Evolutionary conservation across 805 yeast genomes (phyloP).

Genomic region (Myxozyma udenii): DNA sequence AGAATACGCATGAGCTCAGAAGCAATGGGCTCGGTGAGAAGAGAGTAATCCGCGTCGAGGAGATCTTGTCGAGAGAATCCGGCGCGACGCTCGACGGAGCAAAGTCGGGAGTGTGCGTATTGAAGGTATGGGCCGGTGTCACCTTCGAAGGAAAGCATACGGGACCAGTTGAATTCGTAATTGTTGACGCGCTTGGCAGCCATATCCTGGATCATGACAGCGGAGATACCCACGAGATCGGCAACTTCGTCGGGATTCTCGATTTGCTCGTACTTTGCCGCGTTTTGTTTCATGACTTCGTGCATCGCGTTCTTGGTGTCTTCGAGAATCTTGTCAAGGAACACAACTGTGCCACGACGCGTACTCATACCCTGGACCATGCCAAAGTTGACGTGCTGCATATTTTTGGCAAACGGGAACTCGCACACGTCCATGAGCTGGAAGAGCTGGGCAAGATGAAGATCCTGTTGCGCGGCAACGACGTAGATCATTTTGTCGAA

Average conservation of each 20-base stretch:
- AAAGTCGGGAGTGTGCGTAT: constrained; percentile 95
- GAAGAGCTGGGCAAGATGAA: constrained; percentile 90
- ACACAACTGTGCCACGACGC: constrained; percentile 97
- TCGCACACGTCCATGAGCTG: constrained; percentile 90
- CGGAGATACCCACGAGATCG: constrained; percentile 91
- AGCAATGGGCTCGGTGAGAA: constrained; percentile 71
- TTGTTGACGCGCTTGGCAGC: constrained; percentile 94
- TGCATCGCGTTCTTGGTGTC: constrained; percentile 94
- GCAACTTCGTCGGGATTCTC: constrained; percentile 93
- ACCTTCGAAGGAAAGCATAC: constrained; percentile 98
- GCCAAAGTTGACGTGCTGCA: constrained; percentile 89
- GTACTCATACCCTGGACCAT: constrained; percentile 99
- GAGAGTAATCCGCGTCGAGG: constrained; percentile 51
- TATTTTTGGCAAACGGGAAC: constrained; percentile 74
- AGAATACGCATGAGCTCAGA: constrained; percentile 67
- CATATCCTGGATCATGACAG: constrained; percentile 99
- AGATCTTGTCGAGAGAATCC: constrained; percentile 33
- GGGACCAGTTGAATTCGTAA: constrained; percentile 94
- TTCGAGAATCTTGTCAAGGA: constrained; percentile 87
- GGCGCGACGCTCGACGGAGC: constrained; percentile 89
- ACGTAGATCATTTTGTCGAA: constrained; percentile 97
- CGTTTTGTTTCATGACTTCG: constrained; percentile 91
- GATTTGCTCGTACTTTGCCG: constrained; percentile 84
- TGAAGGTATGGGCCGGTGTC: constrained; percentile 99
- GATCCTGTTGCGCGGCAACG: constrained; percentile 93